Evolutionary conservation across 305 asterid genomes (phyloP).

Genomic region (Solanum hybrid): DNA sequence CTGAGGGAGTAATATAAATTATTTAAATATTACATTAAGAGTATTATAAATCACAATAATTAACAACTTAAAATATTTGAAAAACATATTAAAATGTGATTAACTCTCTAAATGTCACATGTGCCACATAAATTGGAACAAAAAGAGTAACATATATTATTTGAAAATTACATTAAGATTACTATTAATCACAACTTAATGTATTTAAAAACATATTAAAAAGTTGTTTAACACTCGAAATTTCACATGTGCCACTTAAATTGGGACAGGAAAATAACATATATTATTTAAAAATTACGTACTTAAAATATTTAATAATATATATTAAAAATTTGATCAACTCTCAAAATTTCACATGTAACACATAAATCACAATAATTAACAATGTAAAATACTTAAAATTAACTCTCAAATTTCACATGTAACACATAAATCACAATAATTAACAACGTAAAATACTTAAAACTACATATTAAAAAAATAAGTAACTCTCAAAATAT

Average conservation of each 20-base stretch:
- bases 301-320: background rate
- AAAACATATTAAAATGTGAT: background rate
- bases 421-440: background rate
- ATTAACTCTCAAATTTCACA: background rate
- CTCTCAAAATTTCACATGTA: too few species aligned
- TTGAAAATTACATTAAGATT: background rate
- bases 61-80: background rate
- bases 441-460: too few species aligned
- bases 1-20: background rate
- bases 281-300: too few species aligned
- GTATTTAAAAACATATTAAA: too few species aligned
- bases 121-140: background rate
- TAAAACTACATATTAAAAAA: background rate
- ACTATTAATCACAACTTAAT: background rate
- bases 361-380: too few species aligned
- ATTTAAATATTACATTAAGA: background rate
- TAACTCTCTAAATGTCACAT: background rate
- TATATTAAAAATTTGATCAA: background rate
- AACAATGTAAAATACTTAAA: too few species aligned
- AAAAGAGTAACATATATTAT: background rate
- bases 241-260: background rate
- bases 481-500: background rate
- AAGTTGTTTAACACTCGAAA: background rate
- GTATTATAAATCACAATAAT: background rate
- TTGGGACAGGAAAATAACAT: background rate